Base-by-base conservation (phyloP, 768 basidiomycete species). In the Boletus huronensis region DNA sequence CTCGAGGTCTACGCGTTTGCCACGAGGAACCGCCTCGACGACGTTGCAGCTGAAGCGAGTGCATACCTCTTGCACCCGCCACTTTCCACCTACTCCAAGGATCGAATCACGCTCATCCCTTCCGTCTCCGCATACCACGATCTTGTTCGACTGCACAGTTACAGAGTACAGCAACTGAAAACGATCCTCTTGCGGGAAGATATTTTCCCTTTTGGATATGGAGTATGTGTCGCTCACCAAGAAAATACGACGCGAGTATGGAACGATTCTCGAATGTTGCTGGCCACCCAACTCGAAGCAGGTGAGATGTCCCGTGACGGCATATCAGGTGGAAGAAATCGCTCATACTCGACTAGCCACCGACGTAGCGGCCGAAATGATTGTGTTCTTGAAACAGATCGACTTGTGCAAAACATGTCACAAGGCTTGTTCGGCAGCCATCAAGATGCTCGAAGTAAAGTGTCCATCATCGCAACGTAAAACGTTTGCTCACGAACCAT, bases 131-230 rank as follows among this genome's bases (percentile, higher is more conserved):
- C 85, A 13, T 87, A 87, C 61, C 87, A 90, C 61, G 75, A 79
- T 56, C 72, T 90, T 26, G 74, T 82, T 42, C 77, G 74, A 28
- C 70, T 90, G 53, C 87, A 89, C 57, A 75, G 77, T 50, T 69
- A 77, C 54, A 80, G 87, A 48, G 75, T 82, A 32, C 75, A 78
- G 63, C 72, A 74, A 25, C 66, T 89, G 45, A 77, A 78, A 43
- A 74, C 76, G 26, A 69, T 83, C 6, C 64, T 88, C 17, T 64
- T 82, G 36, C 74, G 71, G 21, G 85, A 88, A 62, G 80, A 83
- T 32, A 75, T 89, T 42, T 90, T 89, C 62, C 87, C 87, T 19
- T 82, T 85, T 67, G 84, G 85, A 21, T 89, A 88, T 53, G 85
- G 87, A 4, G 69, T 70, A 54, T 90, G 87, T 65, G 40, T 70